Evolutionary conservation across 2,329 filamentous ascomycete species (phyloP), one percentile per base, ranked within the genome.

Genomic region (Trichoderma aggressivum): DNA sequence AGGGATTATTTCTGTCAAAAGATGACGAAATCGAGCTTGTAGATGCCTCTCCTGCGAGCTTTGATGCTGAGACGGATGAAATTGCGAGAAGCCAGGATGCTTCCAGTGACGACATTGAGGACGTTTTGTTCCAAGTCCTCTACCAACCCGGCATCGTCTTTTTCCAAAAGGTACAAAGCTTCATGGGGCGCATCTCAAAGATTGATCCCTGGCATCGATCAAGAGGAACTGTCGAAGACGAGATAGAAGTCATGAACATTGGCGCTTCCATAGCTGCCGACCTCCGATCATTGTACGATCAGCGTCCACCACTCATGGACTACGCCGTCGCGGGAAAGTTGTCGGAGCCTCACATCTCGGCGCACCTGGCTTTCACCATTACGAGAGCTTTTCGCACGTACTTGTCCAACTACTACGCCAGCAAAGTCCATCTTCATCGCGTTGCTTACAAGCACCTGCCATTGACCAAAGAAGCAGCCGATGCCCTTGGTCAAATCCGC

Each of bases 141-240:
- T 87, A 87, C 73, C 84, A 86, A n/a, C 86, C 86, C 0, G 86
- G 86, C 0, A 83, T 87, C 24, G 79, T 86, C 3, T 89, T 89
- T 76, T 89, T 86, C 73, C 86, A 88, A 69, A 86, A 87, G 72
- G 85, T 88, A 0, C 86, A 87, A 75, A 86, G 84, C 39, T 87
- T 88, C 75, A 87, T 87, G 79, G 86, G 86, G 2, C 82, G 85
- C 6, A 87, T 88, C 61, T 86, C 86, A 7, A 83, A 84, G 70
- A 88, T 88, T 67, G 86, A 88, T 70, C 86, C 83, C 1, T 88
- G 86, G 85, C 86, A 88, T 75, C 83, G 86, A 12, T 83, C 82
- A 28, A 82, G 86, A 8, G 86, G 86, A 5, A 88, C 86, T 0
- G 86, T 88, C 11, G 83, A 87, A 63, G 87, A 88, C 74, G 86